A percentile compares a stretch with the other conserved stretches of the same genome.
Evolutionary conservation across 495 filamentous ascomycete species (phyloP).

Genomic region (Apiosordaria backusii): DNA sequence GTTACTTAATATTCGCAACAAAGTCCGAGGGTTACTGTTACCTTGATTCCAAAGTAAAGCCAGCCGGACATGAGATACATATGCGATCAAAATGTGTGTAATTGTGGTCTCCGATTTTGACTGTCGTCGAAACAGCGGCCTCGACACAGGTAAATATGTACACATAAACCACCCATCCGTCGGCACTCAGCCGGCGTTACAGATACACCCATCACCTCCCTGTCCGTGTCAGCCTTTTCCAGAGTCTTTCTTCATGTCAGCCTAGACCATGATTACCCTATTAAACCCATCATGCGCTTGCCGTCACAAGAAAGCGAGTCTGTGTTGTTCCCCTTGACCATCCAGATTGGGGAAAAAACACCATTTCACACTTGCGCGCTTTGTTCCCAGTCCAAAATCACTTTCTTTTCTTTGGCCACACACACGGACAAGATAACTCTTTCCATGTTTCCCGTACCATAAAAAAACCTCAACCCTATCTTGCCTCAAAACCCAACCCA

Average conservation of each 20-base stretch:
- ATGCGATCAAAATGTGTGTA: not conserved
- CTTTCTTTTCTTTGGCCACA: not conserved
- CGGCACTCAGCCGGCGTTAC: not conserved
- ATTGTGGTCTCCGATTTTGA: not conserved
- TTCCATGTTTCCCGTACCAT: not conserved
- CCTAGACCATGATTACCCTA: not conserved
- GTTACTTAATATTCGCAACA: too few species aligned
- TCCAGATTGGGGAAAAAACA: not conserved
- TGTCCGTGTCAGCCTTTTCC: not conserved
- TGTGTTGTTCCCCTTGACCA: too few species aligned
- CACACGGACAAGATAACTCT: not conserved
- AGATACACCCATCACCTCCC: not conserved
- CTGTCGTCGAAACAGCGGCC: not conserved
- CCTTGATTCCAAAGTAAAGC: too few species aligned
- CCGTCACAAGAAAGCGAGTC: too few species aligned
- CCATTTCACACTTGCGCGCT: not conserved
- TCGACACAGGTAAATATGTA: not conserved
- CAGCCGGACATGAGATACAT: too few species aligned
- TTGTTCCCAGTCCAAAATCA: not conserved
- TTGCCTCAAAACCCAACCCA: not conserved
- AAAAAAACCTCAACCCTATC: not conserved
- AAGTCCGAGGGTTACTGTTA: not conserved
- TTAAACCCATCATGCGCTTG: not conserved
- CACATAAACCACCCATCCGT: not conserved
- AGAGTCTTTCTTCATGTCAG: not conserved